phyloP scores from a whole-genome alignment of 305 asterid species.

The Rubia occidens region DNA sequence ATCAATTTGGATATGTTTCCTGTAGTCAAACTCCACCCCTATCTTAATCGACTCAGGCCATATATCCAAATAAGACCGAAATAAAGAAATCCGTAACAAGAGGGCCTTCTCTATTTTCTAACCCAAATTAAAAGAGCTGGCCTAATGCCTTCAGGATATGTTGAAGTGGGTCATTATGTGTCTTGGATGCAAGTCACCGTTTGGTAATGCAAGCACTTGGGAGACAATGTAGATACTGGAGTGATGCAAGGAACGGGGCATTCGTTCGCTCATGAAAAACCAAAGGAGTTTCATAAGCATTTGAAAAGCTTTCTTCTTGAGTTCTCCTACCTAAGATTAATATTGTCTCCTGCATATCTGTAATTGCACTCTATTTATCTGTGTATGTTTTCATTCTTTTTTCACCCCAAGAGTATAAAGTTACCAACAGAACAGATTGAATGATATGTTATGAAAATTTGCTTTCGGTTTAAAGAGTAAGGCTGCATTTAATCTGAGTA shows the following conservation, averaged over 20 bases:
- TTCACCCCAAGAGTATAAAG: background rate
- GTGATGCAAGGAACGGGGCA: conserved; percentile 64
- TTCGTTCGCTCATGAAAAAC: conserved; percentile 44
- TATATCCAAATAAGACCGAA: no score
- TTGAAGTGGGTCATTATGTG: no score
- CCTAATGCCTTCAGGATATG: no score
- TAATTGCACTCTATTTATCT: background rate
- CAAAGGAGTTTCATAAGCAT: conserved; percentile 39
- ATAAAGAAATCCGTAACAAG: no score
- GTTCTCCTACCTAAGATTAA: background rate
- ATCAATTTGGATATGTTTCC: no score
- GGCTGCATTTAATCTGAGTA: background rate
- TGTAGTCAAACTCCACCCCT: no score
- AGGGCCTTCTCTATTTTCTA: no score
- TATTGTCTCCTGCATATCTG: background rate
- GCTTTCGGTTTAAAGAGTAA: background rate
- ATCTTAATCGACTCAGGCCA: no score
- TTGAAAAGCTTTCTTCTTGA: conserved; percentile 44
- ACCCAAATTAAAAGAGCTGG: no score
- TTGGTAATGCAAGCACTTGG: conserved; percentile 44
- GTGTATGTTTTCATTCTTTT: background rate
- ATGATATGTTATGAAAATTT: background rate
- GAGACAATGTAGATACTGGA: conserved; percentile 44
- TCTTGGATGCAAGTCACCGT: no score
- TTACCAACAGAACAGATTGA: background rate